Evolutionary conservation across 257 asterid genomes (phyloP), one percentile per base, ranked within the genome.

Genomic region (Ehretia macrophylla): DNA sequence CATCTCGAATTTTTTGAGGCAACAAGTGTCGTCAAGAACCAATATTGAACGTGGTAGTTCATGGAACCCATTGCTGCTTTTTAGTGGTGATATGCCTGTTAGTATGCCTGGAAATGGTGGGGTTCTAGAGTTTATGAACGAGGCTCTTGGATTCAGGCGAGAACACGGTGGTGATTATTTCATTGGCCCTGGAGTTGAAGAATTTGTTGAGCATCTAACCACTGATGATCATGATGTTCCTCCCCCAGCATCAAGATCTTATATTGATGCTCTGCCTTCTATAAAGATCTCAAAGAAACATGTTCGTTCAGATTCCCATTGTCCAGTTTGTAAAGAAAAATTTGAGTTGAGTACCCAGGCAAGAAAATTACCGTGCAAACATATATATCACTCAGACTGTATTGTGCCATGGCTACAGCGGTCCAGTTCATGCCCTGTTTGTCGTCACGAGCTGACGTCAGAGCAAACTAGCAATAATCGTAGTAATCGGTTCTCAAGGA

Each of bases 151-250:
- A 32, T 86, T 88, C 56, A 78, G 97, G 64, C 70, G 78, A 52
- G 96, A 86, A 19, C 83, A 66, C 37, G 99, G 99, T 45, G 95
- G 89, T 0, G 91, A 92, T 66, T 92, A 92, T 64, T 84, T 79
- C 51, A 74, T 92, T n/a, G 99, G 99, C 18, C 99, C 97, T 0
- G 99, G 99, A 22, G 97, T 79, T 13, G 97, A 88, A 62, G 97
- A 92, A 14, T 81, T 82, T 19, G 71, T 92, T 45, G 87, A 84
- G 54, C 88, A 88, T 55, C 75, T 88, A 14, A 75, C 83, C 0
- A 62, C 60, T 10, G 65, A 72, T 51, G 81, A 79, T 65, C 86
- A 70, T 1, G 76, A 75, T 14, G 87, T 71, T 44, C 89, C 89
- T 54, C 90, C 86, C 32, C 95, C 95, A 0, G 95, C 94, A 56